Base-by-base conservation (phyloP, 2,329 filamentous ascomycete species). In the Arthrobotrys sphaeroides region DNA sequence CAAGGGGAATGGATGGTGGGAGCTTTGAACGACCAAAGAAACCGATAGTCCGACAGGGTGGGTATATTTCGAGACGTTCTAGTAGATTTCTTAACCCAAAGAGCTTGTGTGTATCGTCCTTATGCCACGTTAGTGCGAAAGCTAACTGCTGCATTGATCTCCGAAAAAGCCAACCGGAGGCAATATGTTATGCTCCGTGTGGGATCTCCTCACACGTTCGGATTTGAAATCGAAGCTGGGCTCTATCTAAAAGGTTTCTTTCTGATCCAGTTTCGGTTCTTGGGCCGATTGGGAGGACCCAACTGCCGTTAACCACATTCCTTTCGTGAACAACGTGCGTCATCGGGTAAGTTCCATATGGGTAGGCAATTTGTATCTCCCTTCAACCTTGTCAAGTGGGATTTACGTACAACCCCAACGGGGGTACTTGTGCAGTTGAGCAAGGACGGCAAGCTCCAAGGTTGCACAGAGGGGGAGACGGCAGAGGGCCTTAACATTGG, bases 381-480 rank as follows among this genome's bases (percentile, higher is more conserved):
- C 51, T 47, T 49, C 42, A 22, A 24, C 31, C 36, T 20, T 69
- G 53, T 43, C 33, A 53, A 22, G 45, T 47, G 26, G 53, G 43
- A 61, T 36, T 43, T 20, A 49, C 28, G n/a, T n/a, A n/a, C n/a
- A n/a, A 51, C 26, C 16, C 2, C 16, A 64, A 64, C 60, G 28
- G 60, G 40, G 42, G 33, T 59, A 22, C 26, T 47, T 36, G 28
- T 12, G 31, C n/a, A 5, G 9, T 26, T 59, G 6, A 31, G 38
- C n/a, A 67, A n/a, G n/a, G 16, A 59, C 28, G 55, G 18, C n/a
- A 65, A 31, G 20, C 26, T 13, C 55, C 45, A 12, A n/a, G 24
- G 51, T 47, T 26, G 43, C n/a, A 61, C 49, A 57, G 26, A 53
- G 26, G n/a, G n/a, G 26, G 43, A 69, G 53, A 69, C 53, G 65